A percentile compares a stretch with the other conserved stretches of the same genome.
These are phyloP conservation scores for Pinus taeda DNA, from an alignment of 75 land plant species.

Conservation along the genomic window DNA sequence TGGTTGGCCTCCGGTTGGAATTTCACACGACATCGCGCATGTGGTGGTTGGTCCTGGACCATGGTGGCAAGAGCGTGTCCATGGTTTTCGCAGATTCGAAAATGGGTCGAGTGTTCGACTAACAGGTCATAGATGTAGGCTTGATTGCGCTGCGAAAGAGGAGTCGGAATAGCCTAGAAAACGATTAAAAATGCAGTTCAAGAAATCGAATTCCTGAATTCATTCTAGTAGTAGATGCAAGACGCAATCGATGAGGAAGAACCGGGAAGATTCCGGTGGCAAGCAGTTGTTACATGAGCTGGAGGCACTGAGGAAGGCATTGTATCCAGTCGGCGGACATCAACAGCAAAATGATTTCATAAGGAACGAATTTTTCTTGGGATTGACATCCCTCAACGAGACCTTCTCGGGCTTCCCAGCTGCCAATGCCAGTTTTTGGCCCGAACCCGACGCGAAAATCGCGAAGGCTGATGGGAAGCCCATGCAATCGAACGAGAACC, in stretches of 20 bases:
- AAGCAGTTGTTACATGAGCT: constrained; percentile 66
- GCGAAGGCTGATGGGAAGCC: constrained; percentile 18
- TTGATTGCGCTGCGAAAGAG: too few relatives aligned
- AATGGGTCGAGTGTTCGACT: too few relatives aligned
- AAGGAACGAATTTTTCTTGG: constrained; percentile 5
- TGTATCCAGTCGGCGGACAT: constrained; percentile 35
- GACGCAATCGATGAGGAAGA: constrained; percentile 4
- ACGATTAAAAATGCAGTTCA: too few relatives aligned
- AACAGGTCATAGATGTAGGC: too few relatives aligned
- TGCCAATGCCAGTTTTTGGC: constrained; percentile 2
- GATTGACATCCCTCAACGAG: background rate
- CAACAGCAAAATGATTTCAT: constrained; percentile 6
- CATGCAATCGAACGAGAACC: background rate
- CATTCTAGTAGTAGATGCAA: too few relatives aligned
- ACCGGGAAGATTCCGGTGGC: background rate
- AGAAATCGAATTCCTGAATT: too few relatives aligned
- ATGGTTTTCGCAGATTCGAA: too few relatives aligned
- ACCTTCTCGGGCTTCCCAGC: constrained; percentile 7
- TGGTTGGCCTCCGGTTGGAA: too few relatives aligned
- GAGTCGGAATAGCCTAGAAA: too few relatives aligned
- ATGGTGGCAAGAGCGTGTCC: too few relatives aligned
- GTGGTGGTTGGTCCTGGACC: too few relatives aligned
- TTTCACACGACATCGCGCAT: too few relatives aligned
- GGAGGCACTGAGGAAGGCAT: constrained; percentile 67
- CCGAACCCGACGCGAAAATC: constrained; percentile 13